These are phyloP conservation scores for Zygoascus biomembranicola DNA, from an alignment of 805 yeast species.

Conservation along the genomic window DNA sequence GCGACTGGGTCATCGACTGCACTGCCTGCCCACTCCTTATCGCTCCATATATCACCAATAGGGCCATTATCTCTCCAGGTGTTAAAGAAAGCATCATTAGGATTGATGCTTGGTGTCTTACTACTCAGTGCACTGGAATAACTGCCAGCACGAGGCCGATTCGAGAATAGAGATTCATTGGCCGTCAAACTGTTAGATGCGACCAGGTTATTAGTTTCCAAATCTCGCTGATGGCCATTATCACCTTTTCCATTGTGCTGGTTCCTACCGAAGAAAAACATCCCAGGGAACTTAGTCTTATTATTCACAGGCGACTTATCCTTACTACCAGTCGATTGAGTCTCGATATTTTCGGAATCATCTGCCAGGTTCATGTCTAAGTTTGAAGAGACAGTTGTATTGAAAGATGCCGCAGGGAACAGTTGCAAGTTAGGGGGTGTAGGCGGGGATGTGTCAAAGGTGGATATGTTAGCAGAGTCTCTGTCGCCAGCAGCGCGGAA, in stretches of 20 bases:
- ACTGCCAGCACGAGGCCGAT: conserved; percentile 16
- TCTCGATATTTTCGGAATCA: neutral
- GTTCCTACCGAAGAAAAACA: conserved; percentile 13
- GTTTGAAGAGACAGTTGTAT: neutral
- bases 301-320: neutral
- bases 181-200: conserved; percentile 1
- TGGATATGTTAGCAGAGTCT: neutral
- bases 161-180: neutral
- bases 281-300: conserved; percentile 8
- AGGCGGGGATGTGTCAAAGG: neutral
- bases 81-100: conserved; percentile 3
- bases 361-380: neutral
- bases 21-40: neutral
- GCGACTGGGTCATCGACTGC: neutral
- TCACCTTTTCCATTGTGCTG: neutral
- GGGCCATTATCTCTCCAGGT: conserved; percentile 6
- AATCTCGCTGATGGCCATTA: neutral
- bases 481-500: conserved; percentile 1
- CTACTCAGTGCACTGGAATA: conserved; percentile 6
- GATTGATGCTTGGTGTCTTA: conserved; percentile 4
- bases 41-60: neutral
- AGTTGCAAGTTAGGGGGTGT: neutral
- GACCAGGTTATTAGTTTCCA: neutral
- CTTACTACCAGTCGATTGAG: neutral
- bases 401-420: neutral